A percentile compares a stretch with the other conserved stretches of the same genome.
Evolutionary conservation across 129 eudicot species (phyloP).

Genomic region (Pseudognaphalium luteoalbum): DNA sequence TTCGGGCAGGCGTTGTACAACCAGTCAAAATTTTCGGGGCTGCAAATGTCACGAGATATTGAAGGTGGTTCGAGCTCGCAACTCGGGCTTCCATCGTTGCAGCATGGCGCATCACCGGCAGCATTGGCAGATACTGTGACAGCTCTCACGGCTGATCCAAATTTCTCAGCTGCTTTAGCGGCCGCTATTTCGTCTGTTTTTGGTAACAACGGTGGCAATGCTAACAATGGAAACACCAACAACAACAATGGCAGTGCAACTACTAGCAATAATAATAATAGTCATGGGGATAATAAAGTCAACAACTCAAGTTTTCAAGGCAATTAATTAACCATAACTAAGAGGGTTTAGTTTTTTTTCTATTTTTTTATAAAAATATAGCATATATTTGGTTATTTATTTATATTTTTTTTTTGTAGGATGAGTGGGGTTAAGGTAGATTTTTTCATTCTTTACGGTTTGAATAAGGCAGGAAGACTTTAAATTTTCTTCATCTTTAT

Average conservation of each 20-base stretch:
- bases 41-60: constrained; percentile 50
- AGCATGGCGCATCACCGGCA: constrained; percentile 46
- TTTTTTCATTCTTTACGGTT: constrained; percentile 41
- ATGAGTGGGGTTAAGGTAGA: constrained; percentile 29
- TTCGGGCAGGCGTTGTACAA: constrained; percentile 45
- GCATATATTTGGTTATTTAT: constrained; percentile 12
- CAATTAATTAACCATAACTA: constrained; percentile 29
- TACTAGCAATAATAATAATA: constrained; percentile 52
- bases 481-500: constrained; percentile 13
- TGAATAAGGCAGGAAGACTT: constrained; percentile 35
- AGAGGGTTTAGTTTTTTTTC: constrained; percentile 15
- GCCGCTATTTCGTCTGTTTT: constrained; percentile 73
- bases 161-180: constrained; percentile 64
- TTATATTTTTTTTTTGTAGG: neutral
- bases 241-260: constrained; percentile 44
- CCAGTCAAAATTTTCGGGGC: constrained; percentile 61
- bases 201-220: constrained; percentile 26
- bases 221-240: constrained; percentile 28
- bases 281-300: constrained; percentile 54
- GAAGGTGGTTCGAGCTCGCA: constrained; percentile 27
- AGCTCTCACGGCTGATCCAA: constrained; percentile 70
- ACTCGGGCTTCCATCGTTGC: constrained; percentile 20
- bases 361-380: neutral
- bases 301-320: constrained; percentile 48
- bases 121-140: constrained; percentile 69